Conservation (phyloP, 768 basidiomycete genomes). For the Trametes sanguinea region DNA sequence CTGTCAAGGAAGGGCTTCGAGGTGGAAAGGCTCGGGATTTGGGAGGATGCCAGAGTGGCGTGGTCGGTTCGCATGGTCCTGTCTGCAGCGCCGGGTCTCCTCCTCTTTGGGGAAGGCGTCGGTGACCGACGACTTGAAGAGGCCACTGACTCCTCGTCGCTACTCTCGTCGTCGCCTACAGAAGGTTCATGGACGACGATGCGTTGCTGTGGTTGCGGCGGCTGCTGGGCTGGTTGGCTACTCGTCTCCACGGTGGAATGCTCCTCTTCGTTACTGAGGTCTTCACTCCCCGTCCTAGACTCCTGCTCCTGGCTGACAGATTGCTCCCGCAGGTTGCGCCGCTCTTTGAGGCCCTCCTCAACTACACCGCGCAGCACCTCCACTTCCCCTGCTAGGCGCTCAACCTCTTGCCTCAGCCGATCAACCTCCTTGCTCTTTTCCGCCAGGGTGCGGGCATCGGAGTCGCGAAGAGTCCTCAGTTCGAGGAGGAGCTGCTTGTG, state of each 20-base stretch:
- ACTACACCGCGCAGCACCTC: conserved; percentile 85
- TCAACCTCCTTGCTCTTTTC: conserved; percentile 70
- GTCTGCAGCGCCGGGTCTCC: conserved; percentile 35
- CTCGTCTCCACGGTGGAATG: background rate
- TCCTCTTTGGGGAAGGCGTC: conserved; percentile 39
- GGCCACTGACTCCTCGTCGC: conserved; percentile 18
- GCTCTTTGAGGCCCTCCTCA: conserved; percentile 80
- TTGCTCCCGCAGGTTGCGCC: conserved; percentile 56
- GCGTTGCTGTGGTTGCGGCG: background rate
- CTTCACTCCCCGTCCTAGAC: conserved; percentile 8
- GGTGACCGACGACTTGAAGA: conserved; percentile 24
- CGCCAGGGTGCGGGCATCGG: conserved; percentile 56
- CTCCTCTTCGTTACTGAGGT: conserved; percentile 3
- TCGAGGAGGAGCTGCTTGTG: conserved; percentile 72
- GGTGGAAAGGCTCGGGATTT: conserved; percentile 28
- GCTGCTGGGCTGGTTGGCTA: background rate
- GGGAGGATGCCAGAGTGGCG: conserved; percentile 51
- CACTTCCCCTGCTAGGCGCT: conserved; percentile 81
- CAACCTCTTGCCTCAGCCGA: conserved; percentile 71
- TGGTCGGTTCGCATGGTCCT: conserved; percentile 55
- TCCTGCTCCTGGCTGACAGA: conserved; percentile 15
- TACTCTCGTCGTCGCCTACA: conserved; percentile 27
- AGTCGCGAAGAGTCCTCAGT: conserved; percentile 61
- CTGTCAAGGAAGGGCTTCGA: conserved; percentile 50
- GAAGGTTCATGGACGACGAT: background rate